Evolutionary conservation across 2,329 filamentous ascomycete genomes (phyloP), one percentile per base, ranked within the genome.

Genomic region (Basipetospora chlamydospora): DNA sequence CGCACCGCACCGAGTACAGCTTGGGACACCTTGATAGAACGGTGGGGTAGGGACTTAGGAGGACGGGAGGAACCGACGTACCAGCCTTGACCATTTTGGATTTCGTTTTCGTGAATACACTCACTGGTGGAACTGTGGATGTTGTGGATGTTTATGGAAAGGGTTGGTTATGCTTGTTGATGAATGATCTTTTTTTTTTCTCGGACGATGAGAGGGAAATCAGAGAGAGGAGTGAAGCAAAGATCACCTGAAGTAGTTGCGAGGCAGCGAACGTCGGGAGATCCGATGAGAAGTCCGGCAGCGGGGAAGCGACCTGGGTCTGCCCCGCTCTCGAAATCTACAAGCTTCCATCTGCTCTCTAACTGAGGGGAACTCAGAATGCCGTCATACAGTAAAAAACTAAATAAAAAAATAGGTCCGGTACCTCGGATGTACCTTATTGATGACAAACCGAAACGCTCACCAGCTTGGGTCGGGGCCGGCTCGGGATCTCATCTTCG

Each of bases 21-120:
- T n/a, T n/a, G n/a, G n/a, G 13, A 12, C 28, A 38, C 35, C 35
- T 21, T 38, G 35, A 38, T 38, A 38, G 35, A 26, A 22, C 22
- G 35, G 13, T 23, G 29, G 35, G 35, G n/a, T n/a, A n/a, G n/a
- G n/a, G n/a, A n/a, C n/a, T n/a, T 37, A 21, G 35, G 26, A 18
- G 28, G 10, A 26, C 28, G 21, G 28, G 26, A 33, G 25, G 28
- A 33, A 20, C 15, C 18, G 15, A 43, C 42, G 33, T 40, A 44
- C 42, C 42, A 42, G 42, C 42, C 42, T 44, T 44, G 37, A 44
- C 42, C 42, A 44, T 44, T 44, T 44, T 44, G 41, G 41, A 39
- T 22, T 35, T 15, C 11, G 22, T 6, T 23, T n/a, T 23, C 22
- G 22, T 23, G 22, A n/a, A 6, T 23, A 23, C 22, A 23, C 22